These are phyloP conservation scores for Colletotrichum karsti DNA, from an alignment of 2,329 filamentous ascomycete genomes.

Conservation along the genomic window DNA sequence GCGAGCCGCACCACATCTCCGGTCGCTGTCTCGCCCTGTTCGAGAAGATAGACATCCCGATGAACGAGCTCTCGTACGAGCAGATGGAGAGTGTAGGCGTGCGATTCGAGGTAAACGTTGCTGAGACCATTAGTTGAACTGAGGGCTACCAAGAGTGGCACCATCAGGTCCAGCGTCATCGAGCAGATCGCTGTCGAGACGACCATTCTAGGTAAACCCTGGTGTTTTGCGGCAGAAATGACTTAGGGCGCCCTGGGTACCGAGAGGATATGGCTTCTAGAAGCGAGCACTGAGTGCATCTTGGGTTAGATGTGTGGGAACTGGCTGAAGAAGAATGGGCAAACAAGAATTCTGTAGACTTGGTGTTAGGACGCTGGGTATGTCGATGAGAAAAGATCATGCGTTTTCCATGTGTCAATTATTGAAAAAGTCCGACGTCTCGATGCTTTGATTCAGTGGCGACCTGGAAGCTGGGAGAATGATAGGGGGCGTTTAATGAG, in stretches of 20 bases:
- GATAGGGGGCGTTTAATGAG: neutral
- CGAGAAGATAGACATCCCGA: constrained; percentile 70
- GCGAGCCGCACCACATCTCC: constrained; percentile 82
- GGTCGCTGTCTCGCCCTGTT: constrained; percentile 75
- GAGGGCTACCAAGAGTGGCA: constrained; percentile 79
- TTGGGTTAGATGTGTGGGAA: neutral
- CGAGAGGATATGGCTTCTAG: neutral
- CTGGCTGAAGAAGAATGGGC: neutral
- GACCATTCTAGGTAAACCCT: too few species aligned
- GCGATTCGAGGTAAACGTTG: constrained; percentile 77
- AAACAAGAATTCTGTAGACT: neutral
- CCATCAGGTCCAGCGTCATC: constrained; percentile 73
- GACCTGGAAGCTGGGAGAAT: neutral
- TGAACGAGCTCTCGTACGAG: constrained; percentile 74
- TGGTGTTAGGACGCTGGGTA: neutral
- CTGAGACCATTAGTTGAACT: constrained; percentile 81
- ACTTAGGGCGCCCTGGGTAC: neutral
- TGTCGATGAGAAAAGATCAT: neutral
- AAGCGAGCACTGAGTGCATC: neutral
- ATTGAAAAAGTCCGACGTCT: too few species aligned
- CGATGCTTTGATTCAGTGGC: neutral
- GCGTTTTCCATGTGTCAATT: neutral
- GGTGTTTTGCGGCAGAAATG: neutral
- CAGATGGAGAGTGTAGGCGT: constrained; percentile 74
- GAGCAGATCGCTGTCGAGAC: constrained; percentile 65